A percentile compares a stretch with the other conserved stretches of the same genome.
These are phyloP conservation scores for Ophiostoma populinum DNA, from an alignment of 2,329 filamentous ascomycete genomes.

Conservation along the genomic window DNA sequence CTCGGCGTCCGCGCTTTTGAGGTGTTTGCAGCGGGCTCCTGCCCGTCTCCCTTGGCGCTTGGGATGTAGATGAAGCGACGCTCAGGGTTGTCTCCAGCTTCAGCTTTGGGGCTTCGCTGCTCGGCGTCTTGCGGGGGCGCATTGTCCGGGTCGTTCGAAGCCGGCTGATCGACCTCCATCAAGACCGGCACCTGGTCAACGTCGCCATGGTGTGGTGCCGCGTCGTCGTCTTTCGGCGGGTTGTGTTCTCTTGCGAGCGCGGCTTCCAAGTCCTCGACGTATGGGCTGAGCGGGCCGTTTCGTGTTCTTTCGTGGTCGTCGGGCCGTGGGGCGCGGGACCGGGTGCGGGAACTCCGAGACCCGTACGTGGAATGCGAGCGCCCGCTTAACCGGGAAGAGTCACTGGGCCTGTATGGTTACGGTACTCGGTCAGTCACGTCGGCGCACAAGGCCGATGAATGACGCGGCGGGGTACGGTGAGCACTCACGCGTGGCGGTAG, in stretches of 20 bases:
- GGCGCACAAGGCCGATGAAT: too few relatives aligned
- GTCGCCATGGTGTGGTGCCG: slow-evolving; percentile 38
- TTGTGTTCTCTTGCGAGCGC: slow-evolving; percentile 45
- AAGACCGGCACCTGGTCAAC: slow-evolving; percentile 53
- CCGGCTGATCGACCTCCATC: slow-evolving; percentile 46
- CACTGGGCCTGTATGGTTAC: neutral
- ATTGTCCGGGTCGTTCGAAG: too few relatives aligned
- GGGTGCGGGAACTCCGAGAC: neutral
- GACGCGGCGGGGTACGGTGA: slow-evolving; percentile 3
- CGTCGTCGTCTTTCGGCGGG: slow-evolving; percentile 8
- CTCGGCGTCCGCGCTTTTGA: too few relatives aligned
- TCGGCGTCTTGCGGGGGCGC: too few relatives aligned
- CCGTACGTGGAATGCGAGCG: slow-evolving; percentile 6
- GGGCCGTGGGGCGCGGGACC: neutral
- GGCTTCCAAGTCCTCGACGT: slow-evolving; percentile 49
- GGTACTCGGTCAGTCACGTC: neutral
- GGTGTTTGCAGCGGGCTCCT: neutral
- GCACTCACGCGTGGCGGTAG: slow-evolving; percentile 6
- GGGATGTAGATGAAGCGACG: slow-evolving; percentile 45
- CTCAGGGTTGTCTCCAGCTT: slow-evolving; percentile 42
- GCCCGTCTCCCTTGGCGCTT: slow-evolving; percentile 10
- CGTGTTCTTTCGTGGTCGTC: slow-evolving; percentile 2
- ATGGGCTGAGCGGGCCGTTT: slow-evolving; percentile 41
- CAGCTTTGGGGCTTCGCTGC: too few relatives aligned
- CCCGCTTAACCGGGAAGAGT: neutral